Conservation (phyloP, 495 filamentous ascomycete species). For the Aspergillus wentii region DNA sequence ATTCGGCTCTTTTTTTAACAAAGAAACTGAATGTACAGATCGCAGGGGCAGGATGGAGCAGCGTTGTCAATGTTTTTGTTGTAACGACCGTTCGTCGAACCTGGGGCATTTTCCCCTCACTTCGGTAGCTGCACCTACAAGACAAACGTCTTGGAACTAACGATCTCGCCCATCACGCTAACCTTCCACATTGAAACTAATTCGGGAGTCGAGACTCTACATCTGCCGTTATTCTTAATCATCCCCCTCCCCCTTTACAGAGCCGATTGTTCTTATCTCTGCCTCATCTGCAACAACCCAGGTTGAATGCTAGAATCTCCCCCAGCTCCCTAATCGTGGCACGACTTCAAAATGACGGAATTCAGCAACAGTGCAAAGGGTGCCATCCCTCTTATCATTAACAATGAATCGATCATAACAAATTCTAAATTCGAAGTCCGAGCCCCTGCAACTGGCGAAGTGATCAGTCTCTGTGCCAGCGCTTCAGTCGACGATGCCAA, state of each 20-base stretch:
- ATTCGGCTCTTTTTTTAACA: too few species aligned
- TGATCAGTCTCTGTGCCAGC: constrained; percentile 55
- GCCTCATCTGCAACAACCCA: too few species aligned
- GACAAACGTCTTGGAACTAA: background rate
- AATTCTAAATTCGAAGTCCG: constrained; percentile 60
- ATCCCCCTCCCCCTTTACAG: background rate
- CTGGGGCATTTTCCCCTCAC: constrained; percentile 12
- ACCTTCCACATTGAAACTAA: constrained; percentile 1
- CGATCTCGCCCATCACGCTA: background rate
- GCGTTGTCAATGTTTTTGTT: too few species aligned
- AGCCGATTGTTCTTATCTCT: background rate
- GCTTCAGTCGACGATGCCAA: constrained; percentile 59
- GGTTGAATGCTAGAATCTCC: too few species aligned
- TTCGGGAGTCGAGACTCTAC: too few species aligned
- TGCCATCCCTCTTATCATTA: constrained; percentile 66
- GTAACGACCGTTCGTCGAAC: too few species aligned
- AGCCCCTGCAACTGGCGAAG: constrained; percentile 57
- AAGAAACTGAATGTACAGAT: too few species aligned
- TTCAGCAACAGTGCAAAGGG: constrained; percentile 11
- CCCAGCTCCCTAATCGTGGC: too few species aligned
- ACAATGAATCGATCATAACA: constrained; percentile 59
- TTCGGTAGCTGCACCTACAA: constrained; percentile 8
- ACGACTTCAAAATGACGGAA: too few species aligned
- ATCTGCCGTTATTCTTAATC: too few species aligned
- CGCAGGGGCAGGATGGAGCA: too few species aligned